phyloP scores from a whole-genome alignment of 176 grass and related monocot genomes.

The Poa pratensis region DNA sequence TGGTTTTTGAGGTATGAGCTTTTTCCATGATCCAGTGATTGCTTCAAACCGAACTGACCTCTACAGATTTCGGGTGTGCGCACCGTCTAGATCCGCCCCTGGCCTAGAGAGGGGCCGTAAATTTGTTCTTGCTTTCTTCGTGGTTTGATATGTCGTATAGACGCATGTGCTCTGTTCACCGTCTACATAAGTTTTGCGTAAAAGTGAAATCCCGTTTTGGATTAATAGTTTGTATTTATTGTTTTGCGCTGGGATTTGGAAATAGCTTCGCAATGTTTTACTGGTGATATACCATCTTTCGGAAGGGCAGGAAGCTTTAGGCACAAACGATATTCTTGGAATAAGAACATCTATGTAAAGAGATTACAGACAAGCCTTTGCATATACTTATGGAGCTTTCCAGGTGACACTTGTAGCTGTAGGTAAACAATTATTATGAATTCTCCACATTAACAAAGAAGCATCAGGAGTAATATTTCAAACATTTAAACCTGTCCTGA shows the following conservation, averaged over 20 bases:
- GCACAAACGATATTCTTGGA: neutral
- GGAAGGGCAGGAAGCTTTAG: neutral
- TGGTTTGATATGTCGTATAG: neutral
- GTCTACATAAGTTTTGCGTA: too few species aligned
- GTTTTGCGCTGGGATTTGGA: neutral
- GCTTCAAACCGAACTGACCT: neutral
- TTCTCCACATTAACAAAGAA: too few species aligned
- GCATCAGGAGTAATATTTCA: too few species aligned
- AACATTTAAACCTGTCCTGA: neutral
- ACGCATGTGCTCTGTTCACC: too few species aligned
- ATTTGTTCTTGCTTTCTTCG: neutral
- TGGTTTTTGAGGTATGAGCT: neutral
- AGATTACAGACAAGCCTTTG: neutral
- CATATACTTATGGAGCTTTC: neutral
- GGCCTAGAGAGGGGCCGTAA: neutral
- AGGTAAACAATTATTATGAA: too few species aligned
- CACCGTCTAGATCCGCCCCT: neutral
- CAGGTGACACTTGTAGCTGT: too few species aligned
- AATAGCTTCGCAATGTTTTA: neutral
- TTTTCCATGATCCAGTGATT: neutral
- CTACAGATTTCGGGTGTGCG: neutral
- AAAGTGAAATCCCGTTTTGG: too few species aligned
- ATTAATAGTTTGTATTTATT: neutral
- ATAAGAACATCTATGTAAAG: neutral
- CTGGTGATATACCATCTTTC: neutral